Percentiles rank a stretch among this genome's conserved stretches.
phyloP scores from a whole-genome alignment of 441 rosid genomes.

The Pelargonium citronellum region DNA sequence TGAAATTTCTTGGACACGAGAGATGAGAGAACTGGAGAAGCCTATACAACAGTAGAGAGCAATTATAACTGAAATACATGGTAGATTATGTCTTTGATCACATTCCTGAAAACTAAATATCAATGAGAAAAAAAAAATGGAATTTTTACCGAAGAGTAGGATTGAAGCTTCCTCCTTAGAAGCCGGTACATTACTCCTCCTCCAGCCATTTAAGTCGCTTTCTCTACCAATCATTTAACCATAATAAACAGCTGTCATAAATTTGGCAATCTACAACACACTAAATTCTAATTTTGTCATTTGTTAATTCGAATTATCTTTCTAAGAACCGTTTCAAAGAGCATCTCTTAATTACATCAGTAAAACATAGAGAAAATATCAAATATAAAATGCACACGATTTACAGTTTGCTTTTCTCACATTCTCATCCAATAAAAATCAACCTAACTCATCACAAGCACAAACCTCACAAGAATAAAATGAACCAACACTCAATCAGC shows the following conservation, averaged over 20 bases:
- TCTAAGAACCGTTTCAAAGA: no score
- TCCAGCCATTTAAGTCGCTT: slow-evolving; percentile 66
- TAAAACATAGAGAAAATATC: no score
- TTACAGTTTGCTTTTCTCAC: neutral
- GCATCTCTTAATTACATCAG: no score
- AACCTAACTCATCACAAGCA: neutral
- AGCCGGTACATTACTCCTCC: slow-evolving; percentile 86
- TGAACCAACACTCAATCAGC: neutral
- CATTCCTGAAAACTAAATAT: neutral
- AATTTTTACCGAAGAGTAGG: slow-evolving; percentile 52
- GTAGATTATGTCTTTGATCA: no score
- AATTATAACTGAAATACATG: neutral
- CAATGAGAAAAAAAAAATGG: neutral
- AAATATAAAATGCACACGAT: neutral
- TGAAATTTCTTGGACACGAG: slow-evolving; percentile 57
- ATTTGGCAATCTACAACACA: neutral
- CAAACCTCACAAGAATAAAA: neutral
- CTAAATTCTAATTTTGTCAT: neutral
- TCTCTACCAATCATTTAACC: slow-evolving; percentile 28
- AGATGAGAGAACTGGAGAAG: slow-evolving; percentile 46
- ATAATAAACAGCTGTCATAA: neutral
- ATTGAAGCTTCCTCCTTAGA: slow-evolving; percentile 73
- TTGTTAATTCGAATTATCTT: no score
- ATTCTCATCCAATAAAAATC: neutral
- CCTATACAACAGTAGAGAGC: slow-evolving; percentile 36